Evolutionary conservation across 345 rosid species (phyloP).

Genomic region (Eucalyptus sp.): DNA sequence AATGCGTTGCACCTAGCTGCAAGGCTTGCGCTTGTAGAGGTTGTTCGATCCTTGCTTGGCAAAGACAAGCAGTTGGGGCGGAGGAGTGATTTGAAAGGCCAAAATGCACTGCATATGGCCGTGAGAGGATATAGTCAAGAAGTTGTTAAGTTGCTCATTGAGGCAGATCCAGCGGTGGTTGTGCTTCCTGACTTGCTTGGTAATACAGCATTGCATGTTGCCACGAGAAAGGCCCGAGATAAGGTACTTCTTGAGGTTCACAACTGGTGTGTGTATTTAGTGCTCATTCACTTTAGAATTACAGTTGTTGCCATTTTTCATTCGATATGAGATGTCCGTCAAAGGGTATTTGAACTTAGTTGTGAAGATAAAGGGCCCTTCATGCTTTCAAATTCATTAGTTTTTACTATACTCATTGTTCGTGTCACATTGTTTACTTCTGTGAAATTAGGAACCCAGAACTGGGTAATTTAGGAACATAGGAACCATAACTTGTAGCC

Average conservation of each 20-base stretch:
- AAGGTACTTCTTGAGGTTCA: slow-evolving; percentile 38
- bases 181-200: slow-evolving; percentile 93
- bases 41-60: slow-evolving; percentile 56
- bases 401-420: not conserved
- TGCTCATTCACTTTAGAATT: not conserved
- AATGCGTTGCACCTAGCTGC: slow-evolving; percentile 91
- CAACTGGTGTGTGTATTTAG: not conserved
- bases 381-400: not conserved
- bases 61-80: slow-evolving; percentile 88
- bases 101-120: slow-evolving; percentile 95
- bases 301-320: not conserved
- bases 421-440: not conserved
- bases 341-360: not conserved
- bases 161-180: slow-evolving; percentile 92
- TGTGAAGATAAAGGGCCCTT: not conserved
- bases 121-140: slow-evolving; percentile 86
- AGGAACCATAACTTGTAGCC: not conserved
- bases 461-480: not conserved
- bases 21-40: slow-evolving; percentile 75
- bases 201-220: slow-evolving; percentile 88
- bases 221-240: slow-evolving; percentile 79
- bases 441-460: not conserved
- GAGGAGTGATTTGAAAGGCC: slow-evolving; percentile 89
- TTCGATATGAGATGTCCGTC: not conserved
- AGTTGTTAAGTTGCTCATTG: slow-evolving; percentile 82